These are phyloP conservation scores for Jatropha podagrica DNA, from an alignment of 441 rosid genomes.

Conservation along the genomic window DNA sequence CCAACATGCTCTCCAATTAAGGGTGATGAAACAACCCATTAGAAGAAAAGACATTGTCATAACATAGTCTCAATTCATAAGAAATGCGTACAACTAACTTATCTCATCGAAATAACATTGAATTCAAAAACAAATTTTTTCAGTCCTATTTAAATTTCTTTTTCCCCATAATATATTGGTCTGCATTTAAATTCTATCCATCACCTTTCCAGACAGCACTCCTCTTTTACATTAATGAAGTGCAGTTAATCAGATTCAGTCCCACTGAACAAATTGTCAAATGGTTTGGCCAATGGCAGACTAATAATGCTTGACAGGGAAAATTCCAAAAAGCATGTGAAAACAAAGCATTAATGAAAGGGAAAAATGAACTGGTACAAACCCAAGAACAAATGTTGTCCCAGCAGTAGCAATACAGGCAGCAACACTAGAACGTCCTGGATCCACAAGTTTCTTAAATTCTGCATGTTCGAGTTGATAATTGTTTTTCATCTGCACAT, in stretches of 20 bases:
- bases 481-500: conserved; percentile 57
- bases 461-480: conserved; percentile 59
- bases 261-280: neutral
- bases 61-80: neutral
- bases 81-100: conserved; percentile 7
- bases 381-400: conserved; percentile 80
- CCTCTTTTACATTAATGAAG: conserved; percentile 2
- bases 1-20: neutral
- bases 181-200: neutral
- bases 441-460: conserved; percentile 71
- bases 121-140: no score
- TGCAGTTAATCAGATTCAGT: neutral
- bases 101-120: conserved; percentile 2
- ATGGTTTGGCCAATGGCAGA: neutral
- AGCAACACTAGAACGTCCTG: conserved; percentile 48
- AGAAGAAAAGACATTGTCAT: neutral
- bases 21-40: neutral
- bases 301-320: neutral
- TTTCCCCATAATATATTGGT: neutral
- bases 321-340: neutral
- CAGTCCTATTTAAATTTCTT: no score
- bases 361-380: conserved; percentile 23
- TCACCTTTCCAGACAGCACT: neutral
- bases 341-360: neutral
- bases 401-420: conserved; percentile 68